A percentile compares a stretch with the other conserved stretches of the same genome.
These are phyloP conservation scores for Microcyclospora tardicrescens DNA, from an alignment of 2,329 filamentous ascomycete genomes.

Conservation along the genomic window DNA sequence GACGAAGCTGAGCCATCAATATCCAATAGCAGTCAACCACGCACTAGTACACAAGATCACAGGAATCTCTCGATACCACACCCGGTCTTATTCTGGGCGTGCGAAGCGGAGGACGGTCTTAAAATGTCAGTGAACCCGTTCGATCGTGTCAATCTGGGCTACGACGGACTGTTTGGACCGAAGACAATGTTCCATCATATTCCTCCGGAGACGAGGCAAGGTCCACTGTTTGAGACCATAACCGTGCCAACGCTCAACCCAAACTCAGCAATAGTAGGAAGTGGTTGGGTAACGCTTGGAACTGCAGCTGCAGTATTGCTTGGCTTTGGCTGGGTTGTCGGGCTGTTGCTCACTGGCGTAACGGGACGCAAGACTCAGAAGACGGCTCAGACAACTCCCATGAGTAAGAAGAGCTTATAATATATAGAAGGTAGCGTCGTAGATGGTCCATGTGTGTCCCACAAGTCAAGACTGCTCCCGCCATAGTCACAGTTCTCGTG, in stretches of 20 bases:
- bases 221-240: slow-evolving; percentile 10
- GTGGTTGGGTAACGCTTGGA: background rate
- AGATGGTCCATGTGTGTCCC: no score
- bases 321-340: background rate
- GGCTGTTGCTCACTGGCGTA: no score
- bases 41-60: slow-evolving; percentile 15
- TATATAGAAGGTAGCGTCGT: no score
- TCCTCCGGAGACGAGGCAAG: slow-evolving; percentile 15
- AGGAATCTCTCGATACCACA: slow-evolving; percentile 47
- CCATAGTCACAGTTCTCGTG: no score
- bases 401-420: no score
- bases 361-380: no score
- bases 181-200: slow-evolving; percentile 74
- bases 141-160: slow-evolving; percentile 71
- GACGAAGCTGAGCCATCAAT: background rate
- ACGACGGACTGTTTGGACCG: slow-evolving; percentile 64
- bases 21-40: slow-evolving; percentile 21
- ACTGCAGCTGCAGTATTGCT: background rate
- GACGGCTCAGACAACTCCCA: no score
- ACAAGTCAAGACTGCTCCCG: no score
- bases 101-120: slow-evolving; percentile 46
- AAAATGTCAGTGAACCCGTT: slow-evolving; percentile 72
- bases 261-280: background rate
- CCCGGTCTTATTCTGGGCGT: slow-evolving; percentile 85
- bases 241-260: background rate